These are phyloP conservation scores for Penicillium occitanis DNA, from an alignment of 2,329 filamentous ascomycete genomes.

Conservation along the genomic window DNA sequence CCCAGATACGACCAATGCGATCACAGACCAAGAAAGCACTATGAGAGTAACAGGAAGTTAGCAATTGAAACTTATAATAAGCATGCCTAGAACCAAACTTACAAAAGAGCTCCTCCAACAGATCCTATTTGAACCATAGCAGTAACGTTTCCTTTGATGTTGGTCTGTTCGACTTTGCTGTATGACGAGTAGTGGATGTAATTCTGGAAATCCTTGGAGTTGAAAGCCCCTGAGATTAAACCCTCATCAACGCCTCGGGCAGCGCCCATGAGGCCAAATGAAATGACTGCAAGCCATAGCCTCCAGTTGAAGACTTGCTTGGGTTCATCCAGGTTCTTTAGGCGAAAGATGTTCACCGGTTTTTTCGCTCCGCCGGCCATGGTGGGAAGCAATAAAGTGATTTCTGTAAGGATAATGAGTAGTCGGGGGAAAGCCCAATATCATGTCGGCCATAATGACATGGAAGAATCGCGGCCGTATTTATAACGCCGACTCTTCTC, in stretches of 20 bases:
- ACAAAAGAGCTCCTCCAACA: constrained; percentile 67
- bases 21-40: constrained; percentile 60
- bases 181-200: constrained; percentile 60
- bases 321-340: constrained; percentile 52
- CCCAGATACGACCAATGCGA: constrained; percentile 63
- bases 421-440: neutral
- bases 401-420: neutral
- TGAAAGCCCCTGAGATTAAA: constrained; percentile 58
- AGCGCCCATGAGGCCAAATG: constrained; percentile 69
- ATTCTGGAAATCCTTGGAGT: constrained; percentile 56
- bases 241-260: constrained; percentile 73
- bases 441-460: neutral
- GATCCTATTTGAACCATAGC: constrained; percentile 81
- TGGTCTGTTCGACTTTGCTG: constrained; percentile 50
- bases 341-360: constrained; percentile 25
- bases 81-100: constrained; percentile 34
- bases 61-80: constrained; percentile 35
- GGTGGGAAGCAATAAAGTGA: neutral
- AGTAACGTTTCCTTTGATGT: constrained; percentile 58
- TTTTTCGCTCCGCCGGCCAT: constrained; percentile 49
- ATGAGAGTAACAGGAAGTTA: constrained; percentile 34
- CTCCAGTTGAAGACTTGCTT: constrained; percentile 69
- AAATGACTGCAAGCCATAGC: constrained; percentile 69
- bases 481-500: neutral
- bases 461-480: neutral